These are phyloP conservation scores for Gigaspora rosea DNA, from an alignment of 192 early-diverging fungal genomes.

Conservation along the genomic window DNA sequence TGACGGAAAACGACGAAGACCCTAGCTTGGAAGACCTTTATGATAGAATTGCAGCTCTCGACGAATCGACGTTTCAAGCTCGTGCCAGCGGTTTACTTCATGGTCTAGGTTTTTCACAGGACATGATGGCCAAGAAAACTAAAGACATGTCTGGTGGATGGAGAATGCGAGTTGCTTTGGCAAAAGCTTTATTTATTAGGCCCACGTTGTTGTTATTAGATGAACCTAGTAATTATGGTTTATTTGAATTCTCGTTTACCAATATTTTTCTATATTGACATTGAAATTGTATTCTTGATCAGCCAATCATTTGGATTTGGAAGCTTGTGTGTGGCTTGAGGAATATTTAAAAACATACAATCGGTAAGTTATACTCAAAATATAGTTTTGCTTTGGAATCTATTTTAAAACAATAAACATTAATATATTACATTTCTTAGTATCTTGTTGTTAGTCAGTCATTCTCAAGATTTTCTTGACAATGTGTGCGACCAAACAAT, in stretches of 20 bases:
- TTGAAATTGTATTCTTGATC: not conserved
- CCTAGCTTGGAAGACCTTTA: conserved; percentile 90
- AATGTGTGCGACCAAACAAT: conserved; percentile 66
- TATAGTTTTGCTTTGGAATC: conserved; percentile 35
- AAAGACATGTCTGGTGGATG: conserved; percentile 99
- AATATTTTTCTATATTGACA: conserved; percentile 5
- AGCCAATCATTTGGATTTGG: conserved; percentile 87
- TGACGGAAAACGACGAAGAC: conserved; percentile 79
- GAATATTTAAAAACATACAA: conserved; percentile 82
- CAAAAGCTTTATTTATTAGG: conserved; percentile 92
- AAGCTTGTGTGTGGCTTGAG: conserved; percentile 96
- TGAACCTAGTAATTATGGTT: conserved; percentile 75
- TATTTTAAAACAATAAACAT: conserved; percentile 78
- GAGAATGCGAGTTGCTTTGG: conserved; percentile 98
- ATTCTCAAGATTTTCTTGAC: conserved; percentile 96
- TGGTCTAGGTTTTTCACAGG: conserved; percentile 91
- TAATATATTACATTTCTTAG: conserved; percentile 58
- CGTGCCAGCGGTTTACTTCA: conserved; percentile 87
- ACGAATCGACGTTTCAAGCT: conserved; percentile 91
- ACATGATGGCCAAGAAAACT: conserved; percentile 88
- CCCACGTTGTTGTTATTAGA: conserved; percentile 89
- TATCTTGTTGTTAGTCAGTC: conserved; percentile 86
- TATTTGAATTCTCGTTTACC: conserved; percentile 45
- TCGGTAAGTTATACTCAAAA: not conserved
- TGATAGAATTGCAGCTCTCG: conserved; percentile 94